Conservation (phyloP, 805 yeast genomes). For the Naumovozyma dairenensis region DNA sequence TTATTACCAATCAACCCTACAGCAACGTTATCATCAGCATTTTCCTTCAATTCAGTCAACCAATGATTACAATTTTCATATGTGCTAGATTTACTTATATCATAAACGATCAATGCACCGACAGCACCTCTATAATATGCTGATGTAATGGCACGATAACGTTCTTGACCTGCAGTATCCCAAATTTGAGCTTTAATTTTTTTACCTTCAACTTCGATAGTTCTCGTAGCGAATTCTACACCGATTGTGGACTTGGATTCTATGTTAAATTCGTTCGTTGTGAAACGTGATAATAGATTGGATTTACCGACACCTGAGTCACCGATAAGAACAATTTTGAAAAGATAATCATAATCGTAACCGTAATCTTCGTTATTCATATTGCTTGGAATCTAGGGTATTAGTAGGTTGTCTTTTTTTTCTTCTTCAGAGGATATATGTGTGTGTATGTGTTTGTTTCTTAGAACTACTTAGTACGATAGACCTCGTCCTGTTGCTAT, state of each 20-base stretch:
- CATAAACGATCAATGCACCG: conserved; percentile 93
- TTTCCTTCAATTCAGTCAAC: conserved; percentile 82
- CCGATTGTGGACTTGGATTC: conserved; percentile 95
- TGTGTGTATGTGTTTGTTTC: too few species aligned
- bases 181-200: conserved; percentile 86
- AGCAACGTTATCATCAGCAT: conserved; percentile 91
- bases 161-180: conserved; percentile 99
- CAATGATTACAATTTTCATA: conserved; percentile 82
- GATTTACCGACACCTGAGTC: conserved; percentile 97
- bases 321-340: conserved; percentile 89
- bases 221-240: conserved; percentile 95
- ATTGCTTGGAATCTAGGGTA: not conserved
- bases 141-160: conserved; percentile 94
- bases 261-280: conserved; percentile 89
- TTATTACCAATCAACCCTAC: conserved; percentile 91
- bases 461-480: too few species aligned
- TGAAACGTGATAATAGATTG: conserved; percentile 84
- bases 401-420: conserved; percentile 1
- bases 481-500: too few species aligned
- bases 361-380: conserved; percentile 53
- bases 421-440: too few species aligned
- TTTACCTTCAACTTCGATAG: conserved; percentile 78
- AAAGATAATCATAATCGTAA: conserved; percentile 81
- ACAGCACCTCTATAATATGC: conserved; percentile 98
- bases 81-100: conserved; percentile 81